A percentile compares a stretch with the other conserved stretches of the same genome.
These are phyloP conservation scores for Microcyclospora tardicrescens DNA, from an alignment of 2,329 filamentous ascomycete species.

Conservation along the genomic window DNA sequence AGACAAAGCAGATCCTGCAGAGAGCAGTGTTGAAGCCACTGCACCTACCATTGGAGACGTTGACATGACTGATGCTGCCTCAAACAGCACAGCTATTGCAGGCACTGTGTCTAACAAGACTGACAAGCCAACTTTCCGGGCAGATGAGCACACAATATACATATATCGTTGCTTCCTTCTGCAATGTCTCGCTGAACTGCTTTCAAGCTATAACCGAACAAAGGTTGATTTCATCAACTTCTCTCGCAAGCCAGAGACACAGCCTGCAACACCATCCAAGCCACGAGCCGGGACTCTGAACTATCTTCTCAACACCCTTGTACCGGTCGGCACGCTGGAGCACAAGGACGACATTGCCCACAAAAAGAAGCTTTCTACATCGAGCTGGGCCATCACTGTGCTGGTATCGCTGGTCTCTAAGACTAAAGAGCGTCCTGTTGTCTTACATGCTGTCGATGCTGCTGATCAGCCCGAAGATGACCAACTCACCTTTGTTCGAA, in stretches of 20 bases:
- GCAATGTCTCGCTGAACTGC: slow-evolving; percentile 77
- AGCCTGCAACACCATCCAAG: slow-evolving; percentile 80
- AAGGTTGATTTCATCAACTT: slow-evolving; percentile 99
- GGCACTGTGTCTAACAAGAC: slow-evolving; percentile 36
- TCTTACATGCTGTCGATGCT: slow-evolving; percentile 1
- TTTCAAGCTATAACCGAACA: slow-evolving; percentile 82
- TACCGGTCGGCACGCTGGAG: slow-evolving; percentile 51
- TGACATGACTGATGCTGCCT: slow-evolving; percentile 35
- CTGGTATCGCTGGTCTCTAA: slow-evolving; percentile 78
- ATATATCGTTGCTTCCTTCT: slow-evolving; percentile 92
- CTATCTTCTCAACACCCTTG: slow-evolving; percentile 74
- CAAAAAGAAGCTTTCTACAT: slow-evolving; percentile 78
- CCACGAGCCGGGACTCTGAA: slow-evolving; percentile 86
- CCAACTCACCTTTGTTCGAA: slow-evolving; percentile 81
- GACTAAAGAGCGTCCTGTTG: slow-evolving; percentile 51
- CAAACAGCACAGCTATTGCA: slow-evolving; percentile 4
- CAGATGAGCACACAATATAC: slow-evolving; percentile 89
- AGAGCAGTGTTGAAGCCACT: slow-evolving; percentile 23
- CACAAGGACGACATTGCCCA: slow-evolving; percentile 61
- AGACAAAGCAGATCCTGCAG: slow-evolving; percentile 30
- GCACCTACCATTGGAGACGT: slow-evolving; percentile 27
- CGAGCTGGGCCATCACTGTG: slow-evolving; percentile 72
- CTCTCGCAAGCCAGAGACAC: slow-evolving; percentile 76
- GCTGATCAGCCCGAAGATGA: slow-evolving; percentile 47
- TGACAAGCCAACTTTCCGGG: slow-evolving; percentile 67